Conservation (phyloP, 2,329 filamentous ascomycete species). For the Trichoderma koningiopsis region DNA sequence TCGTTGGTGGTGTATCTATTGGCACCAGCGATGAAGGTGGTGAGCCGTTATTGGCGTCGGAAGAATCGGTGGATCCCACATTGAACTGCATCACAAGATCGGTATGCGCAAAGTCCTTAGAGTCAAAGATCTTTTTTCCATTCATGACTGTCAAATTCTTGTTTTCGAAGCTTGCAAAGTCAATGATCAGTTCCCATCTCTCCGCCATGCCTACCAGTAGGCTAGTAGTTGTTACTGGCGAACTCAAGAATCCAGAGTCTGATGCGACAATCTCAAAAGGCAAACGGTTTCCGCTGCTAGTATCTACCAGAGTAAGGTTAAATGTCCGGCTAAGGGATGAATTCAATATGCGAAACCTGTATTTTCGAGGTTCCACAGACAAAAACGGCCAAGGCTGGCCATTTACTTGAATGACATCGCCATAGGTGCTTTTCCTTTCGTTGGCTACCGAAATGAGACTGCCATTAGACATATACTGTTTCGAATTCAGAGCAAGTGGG, state of each 20-base stretch:
- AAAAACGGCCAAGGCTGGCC: neutral
- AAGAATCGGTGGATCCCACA: neutral
- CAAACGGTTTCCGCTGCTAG: neutral
- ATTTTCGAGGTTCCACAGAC: neutral
- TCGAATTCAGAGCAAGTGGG: neutral
- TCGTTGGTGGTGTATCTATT: neutral
- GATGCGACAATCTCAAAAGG: neutral
- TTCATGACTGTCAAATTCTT: neutral
- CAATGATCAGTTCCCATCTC: neutral
- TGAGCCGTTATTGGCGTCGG: neutral
- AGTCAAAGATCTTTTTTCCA: neutral
- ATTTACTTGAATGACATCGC: neutral
- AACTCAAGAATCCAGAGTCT: neutral
- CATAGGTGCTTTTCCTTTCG: neutral
- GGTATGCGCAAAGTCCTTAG: neutral
- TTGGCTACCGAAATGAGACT: neutral
- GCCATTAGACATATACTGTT: neutral
- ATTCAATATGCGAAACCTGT: neutral
- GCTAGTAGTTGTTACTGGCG: neutral
- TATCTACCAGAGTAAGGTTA: neutral
- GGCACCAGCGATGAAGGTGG: neutral
- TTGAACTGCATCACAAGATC: neutral
- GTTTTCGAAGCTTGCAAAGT: neutral
- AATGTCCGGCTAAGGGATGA: neutral
- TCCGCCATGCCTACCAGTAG: neutral